A percentile compares a stretch with the other conserved stretches of the same genome.
Evolutionary conservation across 768 basidiomycete genomes (phyloP).

Genomic region (Lepiota brunneoincarnata): DNA sequence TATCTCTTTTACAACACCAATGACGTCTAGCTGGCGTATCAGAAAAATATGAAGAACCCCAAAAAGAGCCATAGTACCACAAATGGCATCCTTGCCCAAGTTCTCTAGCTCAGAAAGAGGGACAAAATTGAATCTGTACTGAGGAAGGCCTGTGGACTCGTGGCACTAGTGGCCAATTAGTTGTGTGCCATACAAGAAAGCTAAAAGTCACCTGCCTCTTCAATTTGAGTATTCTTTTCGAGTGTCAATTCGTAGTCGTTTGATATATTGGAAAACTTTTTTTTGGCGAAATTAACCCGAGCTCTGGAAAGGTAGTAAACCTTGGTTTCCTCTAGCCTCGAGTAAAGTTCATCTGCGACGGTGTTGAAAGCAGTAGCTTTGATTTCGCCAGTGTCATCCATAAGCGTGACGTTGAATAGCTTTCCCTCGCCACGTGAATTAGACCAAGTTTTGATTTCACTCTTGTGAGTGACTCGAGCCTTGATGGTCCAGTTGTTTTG

Average conservation of each 20-base stretch:
- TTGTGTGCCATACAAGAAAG: neutral
- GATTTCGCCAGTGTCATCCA: slow-evolving; percentile 95
- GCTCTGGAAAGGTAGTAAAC: slow-evolving; percentile 92
- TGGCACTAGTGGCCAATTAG: slow-evolving; percentile 55
- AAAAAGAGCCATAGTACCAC: slow-evolving; percentile 54
- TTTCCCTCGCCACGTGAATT: slow-evolving; percentile 93
- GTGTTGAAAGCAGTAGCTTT: slow-evolving; percentile 89
- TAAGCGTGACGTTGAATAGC: slow-evolving; percentile 86
- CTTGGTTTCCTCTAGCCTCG: slow-evolving; percentile 86
- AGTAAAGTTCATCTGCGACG: slow-evolving; percentile 78
- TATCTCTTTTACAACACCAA: slow-evolving; percentile 82
- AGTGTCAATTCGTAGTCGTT: slow-evolving; percentile 94
- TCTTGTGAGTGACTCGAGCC: slow-evolving; percentile 87
- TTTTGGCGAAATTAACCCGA: slow-evolving; percentile 92
- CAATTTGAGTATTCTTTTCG: slow-evolving; percentile 81
- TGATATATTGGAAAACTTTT: slow-evolving; percentile 85
- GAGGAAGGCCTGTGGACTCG: slow-evolving; percentile 74
- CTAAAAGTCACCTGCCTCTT: slow-evolving; percentile 55
- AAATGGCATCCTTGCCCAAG: slow-evolving; percentile 74
- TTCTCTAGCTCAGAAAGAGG: slow-evolving; percentile 59
- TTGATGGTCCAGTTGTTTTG: slow-evolving; percentile 99
- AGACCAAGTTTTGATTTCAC: slow-evolving; percentile 86
- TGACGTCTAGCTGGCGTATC: slow-evolving; percentile 59
- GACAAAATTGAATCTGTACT: slow-evolving; percentile 82
- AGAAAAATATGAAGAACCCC: slow-evolving; percentile 11